A percentile compares a stretch with the other conserved stretches of the same genome.
Evolutionary conservation across 2,329 filamentous ascomycete species (phyloP).

Genomic region (Coniochaeta prunicola): DNA sequence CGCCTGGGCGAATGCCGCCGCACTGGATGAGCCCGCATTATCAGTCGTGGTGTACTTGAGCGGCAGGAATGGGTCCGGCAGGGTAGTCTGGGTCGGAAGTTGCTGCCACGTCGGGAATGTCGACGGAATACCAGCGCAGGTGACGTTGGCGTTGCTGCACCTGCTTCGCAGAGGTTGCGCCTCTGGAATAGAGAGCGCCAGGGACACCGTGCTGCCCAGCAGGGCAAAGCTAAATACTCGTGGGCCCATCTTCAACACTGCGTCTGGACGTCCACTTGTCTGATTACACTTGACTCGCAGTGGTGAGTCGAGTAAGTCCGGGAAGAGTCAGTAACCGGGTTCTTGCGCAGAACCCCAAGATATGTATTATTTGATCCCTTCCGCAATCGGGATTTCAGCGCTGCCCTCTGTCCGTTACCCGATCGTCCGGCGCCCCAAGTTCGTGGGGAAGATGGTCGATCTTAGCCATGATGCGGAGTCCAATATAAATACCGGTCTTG

Average conservation of each 20-base stretch:
- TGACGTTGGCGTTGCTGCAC: background rate
- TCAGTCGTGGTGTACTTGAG: conserved; percentile 27
- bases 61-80: conserved; percentile 37
- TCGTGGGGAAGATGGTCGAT: background rate
- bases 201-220: background rate
- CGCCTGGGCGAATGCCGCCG: conserved; percentile 20
- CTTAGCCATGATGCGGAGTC: background rate
- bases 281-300: background rate
- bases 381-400: background rate
- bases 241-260: background rate
- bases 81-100: conserved; percentile 25
- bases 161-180: background rate
- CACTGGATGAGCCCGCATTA: conserved; percentile 21
- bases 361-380: background rate
- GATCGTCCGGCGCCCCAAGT: background rate
- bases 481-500: background rate
- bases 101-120: conserved; percentile 26
- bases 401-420: background rate
- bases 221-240: background rate
- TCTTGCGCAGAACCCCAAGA: background rate
- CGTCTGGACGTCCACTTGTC: background rate
- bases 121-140: conserved; percentile 18
- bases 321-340: background rate
- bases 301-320: background rate
- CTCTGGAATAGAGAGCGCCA: background rate